Evolutionary conservation across 2,329 filamentous ascomycete genomes (phyloP), one percentile per base, ranked within the genome.

Genomic region (Aspergillus puulaauensis): DNA sequence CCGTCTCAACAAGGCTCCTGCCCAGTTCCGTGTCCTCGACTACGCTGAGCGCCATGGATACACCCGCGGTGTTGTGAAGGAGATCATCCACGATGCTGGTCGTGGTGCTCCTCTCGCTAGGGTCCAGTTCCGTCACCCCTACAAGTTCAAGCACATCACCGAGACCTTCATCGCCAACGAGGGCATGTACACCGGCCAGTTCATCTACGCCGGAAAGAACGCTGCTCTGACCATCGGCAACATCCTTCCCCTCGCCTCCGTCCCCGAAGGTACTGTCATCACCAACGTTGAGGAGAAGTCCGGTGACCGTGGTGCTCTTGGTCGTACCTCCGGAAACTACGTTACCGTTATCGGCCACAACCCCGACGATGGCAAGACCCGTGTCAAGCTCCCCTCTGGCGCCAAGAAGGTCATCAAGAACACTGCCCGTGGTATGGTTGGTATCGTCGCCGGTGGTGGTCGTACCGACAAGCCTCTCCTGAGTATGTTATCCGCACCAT

Each of bases 111-210:
- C 95, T 73, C 91, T 99, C 77, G 95, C 95, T 79, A 91, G 91
- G 82, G 93, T 99, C 76, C 83, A 87, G 73, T 99, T 99, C 91
- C 93, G 95, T 75, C 90, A 96, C 82, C 92, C 95, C 74, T 99
- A 99, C 90, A 87, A 88, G 82, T 98, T 91, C 90, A 96, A 96
- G 89, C 89, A 93, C 79, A 84, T 92, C 80, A 93, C 90, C 80
- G 93, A 99, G 89, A 99, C 95, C 72, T 97, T 99, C 89, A 99
- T 99, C 78, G 95, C 95, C 82, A 99, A 98, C 84, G 95, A 98
- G 86, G 95, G 95, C 85, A 97, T 98, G 93, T 99, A 98, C 91
- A 97, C 95, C 70, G 95, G 95, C 79, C 95, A 99, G 83, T 99
- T 99, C 87, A 92, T 99, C 89, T 99, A 99, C 83, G 95, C 93